Base-by-base conservation (phyloP, 441 rosid species). In the Theobroma grandiflorum region DNA sequence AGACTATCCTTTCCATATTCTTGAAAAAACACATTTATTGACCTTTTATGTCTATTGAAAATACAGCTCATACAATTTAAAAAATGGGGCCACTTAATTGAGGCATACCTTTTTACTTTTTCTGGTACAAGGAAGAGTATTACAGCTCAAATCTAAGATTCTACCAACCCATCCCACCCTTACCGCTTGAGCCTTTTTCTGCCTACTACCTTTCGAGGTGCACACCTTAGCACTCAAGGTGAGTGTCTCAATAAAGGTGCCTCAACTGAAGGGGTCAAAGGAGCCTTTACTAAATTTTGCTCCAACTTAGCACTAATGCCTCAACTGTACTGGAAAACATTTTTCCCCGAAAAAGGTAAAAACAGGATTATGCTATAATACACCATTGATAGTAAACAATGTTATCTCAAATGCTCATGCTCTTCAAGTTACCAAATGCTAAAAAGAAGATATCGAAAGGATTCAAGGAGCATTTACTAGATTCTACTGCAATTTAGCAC, bases 401-500 rank as follows among this genome's bases (percentile, higher is more conserved):
- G 31, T 35, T 52, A 71, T 71, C 61, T 61, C 16, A 72, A 33
- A 18, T 2, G 16, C 0, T 2, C 45, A 72, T 72, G 45, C 62
- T 72, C 59, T 50, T 50, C 62, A 52, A 52, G 31, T 72, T 37
- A 53, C 16, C 9, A 2, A 52, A 8, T 68, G 31, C 40, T 15
- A 35, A 2, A 3, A 10, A n/a, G n/a, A 66, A n/a, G 26, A 55
- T 52, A 37, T 52, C n/a, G 31, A 26, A 16, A 20, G 52, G 42
- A 38, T 12, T 2, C 20, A 33, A 53, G 18, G 10, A 55, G 9
- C 37, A 38, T 73, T 37, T 38, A 38, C 76, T 55, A 55, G 49
- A 57, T 73, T 72, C 40, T 38, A 65, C 65, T 10, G 76, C 76
- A 73, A 73, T 55, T 71, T 53, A 20, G 8, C 18, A 72, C 18